These are phyloP conservation scores for Clitopilus passeckerianus DNA, from an alignment of 768 basidiomycete genomes.

Conservation along the genomic window DNA sequence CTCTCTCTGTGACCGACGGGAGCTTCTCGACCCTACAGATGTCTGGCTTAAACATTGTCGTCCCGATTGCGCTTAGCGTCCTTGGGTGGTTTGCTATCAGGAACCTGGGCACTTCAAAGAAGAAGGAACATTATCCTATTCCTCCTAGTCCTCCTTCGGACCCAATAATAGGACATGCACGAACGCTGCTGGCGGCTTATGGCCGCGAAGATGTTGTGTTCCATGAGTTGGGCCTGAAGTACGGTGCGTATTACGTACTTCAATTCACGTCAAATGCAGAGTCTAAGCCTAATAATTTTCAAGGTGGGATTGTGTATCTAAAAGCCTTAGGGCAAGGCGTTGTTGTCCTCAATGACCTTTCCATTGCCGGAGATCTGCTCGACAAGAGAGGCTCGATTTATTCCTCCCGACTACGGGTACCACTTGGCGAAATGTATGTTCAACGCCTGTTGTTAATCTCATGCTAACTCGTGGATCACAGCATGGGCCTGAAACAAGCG, in stretches of 20 bases:
- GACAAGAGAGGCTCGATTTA: constrained; percentile 1
- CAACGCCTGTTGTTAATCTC: background rate
- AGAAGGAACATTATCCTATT: background rate
- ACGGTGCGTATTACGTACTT: constrained; percentile 11
- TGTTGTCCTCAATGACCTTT: background rate
- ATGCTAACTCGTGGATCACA: background rate
- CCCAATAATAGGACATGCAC: constrained; percentile 26
- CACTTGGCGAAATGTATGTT: background rate
- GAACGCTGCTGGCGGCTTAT: background rate
- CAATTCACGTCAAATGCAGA: constrained; percentile 6
- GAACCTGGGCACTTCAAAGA: background rate
- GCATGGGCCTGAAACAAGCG: constrained; percentile 3
- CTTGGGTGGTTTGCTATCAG: background rate
- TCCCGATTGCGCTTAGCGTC: background rate
- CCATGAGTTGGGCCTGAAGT: background rate
- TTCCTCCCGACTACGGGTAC: background rate
- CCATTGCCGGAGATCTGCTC: background rate
- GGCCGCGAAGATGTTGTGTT: background rate
- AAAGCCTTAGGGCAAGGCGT: background rate
- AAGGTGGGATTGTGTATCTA: background rate
- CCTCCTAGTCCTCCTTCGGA: constrained; percentile 30
- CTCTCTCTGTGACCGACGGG: background rate
- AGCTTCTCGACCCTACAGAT: background rate
- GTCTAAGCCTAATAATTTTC: background rate
- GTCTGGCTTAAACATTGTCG: background rate